phyloP scores from a whole-genome alignment of 345 rosid genomes.

The Hibiscus tridactylites region DNA sequence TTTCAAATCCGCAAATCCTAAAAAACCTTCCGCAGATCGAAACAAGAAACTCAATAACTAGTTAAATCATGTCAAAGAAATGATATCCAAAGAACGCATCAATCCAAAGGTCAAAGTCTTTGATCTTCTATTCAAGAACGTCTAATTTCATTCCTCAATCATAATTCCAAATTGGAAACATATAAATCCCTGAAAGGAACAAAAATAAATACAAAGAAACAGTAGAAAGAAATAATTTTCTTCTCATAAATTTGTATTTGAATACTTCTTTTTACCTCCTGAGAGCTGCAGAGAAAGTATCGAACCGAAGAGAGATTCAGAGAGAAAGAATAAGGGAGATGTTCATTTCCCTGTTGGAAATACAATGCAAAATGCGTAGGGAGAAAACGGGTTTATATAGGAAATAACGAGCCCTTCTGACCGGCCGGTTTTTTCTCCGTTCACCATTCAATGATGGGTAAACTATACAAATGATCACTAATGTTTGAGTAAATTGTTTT shows the following conservation, averaged over 20 bases:
- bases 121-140: constrained; percentile 5
- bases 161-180: neutral
- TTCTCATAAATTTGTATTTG: neutral
- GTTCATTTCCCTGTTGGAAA: constrained; percentile 3
- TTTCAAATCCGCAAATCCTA: no score
- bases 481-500: no score
- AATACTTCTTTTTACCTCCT: constrained; percentile 21
- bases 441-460: constrained; percentile 10
- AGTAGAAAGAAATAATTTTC: neutral
- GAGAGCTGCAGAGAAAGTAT: constrained; percentile 16
- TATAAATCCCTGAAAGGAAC: neutral
- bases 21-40: no score
- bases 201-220: neutral
- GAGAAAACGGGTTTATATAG: constrained; percentile 41
- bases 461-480: no score
- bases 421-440: constrained; percentile 29
- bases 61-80: no score
- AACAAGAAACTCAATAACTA: no score
- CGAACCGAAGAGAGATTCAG: neutral
- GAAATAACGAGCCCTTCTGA: constrained; percentile 30
- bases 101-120: constrained; percentile 6
- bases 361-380: constrained; percentile 12
- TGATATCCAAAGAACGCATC: constrained; percentile 5
- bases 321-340: constrained; percentile 2
- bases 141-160: neutral